Conservation (phyloP, 768 basidiomycete genomes). For the Trametes cubensis region DNA sequence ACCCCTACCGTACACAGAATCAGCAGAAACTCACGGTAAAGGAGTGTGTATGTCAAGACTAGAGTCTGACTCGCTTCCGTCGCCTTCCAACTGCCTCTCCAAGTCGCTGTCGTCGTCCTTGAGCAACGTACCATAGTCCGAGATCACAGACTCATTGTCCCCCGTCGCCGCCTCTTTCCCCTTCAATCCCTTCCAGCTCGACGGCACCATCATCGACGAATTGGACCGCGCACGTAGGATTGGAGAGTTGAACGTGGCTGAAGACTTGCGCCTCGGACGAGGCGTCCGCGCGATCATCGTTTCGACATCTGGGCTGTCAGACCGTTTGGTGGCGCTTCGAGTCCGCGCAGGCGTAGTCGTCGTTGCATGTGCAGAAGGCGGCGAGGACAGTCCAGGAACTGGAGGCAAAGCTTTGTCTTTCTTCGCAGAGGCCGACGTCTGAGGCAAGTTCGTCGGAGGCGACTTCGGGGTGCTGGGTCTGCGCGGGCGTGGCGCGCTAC, state of each 20-base stretch:
- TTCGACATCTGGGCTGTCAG: conserved; percentile 38
- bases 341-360: neutral
- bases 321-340: conserved; percentile 14
- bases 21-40: conserved; percentile 37
- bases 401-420: conserved; percentile 8
- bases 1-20: neutral
- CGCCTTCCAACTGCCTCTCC: conserved; percentile 26
- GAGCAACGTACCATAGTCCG: conserved; percentile 22
- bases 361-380: neutral
- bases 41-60: conserved; percentile 45
- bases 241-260: conserved; percentile 27
- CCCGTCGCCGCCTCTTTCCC: neutral
- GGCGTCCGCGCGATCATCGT: conserved; percentile 38
- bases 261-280: conserved; percentile 32
- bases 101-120: conserved; percentile 24
- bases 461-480: conserved; percentile 23
- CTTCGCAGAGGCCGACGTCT: conserved; percentile 10
- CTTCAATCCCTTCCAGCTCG: conserved; percentile 22
- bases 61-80: conserved; percentile 38
- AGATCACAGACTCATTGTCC: conserved; percentile 20
- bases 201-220: conserved; percentile 14
- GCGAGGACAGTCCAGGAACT: neutral
- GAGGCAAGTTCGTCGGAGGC: conserved; percentile 7
- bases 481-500: conserved; percentile 26
- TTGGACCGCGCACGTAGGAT: conserved; percentile 22